Conservation (phyloP, 768 basidiomycete genomes). For the Paxillus rubicundulus region DNA sequence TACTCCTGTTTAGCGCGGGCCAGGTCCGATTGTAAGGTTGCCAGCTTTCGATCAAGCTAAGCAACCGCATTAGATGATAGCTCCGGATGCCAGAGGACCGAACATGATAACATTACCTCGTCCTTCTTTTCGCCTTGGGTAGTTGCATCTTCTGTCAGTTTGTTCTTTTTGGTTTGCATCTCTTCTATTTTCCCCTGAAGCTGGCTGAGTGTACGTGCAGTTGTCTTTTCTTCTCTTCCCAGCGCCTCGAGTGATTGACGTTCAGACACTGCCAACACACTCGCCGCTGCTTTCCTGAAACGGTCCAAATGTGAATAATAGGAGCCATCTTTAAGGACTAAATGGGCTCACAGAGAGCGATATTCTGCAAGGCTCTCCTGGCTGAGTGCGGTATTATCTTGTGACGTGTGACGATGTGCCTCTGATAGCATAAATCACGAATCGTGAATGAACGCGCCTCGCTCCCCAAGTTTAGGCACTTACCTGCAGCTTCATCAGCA, state of each 20-base stretch:
- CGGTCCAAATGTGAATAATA: constrained; percentile 3
- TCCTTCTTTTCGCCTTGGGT: constrained; percentile 49
- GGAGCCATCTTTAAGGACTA: background rate
- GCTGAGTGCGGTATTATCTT: constrained; percentile 73
- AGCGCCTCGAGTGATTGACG: constrained; percentile 83
- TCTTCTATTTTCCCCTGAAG: constrained; percentile 69
- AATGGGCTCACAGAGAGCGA: constrained; percentile 22
- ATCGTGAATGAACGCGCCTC: background rate
- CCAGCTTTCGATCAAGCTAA: constrained; percentile 59
- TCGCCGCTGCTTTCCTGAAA: constrained; percentile 74
- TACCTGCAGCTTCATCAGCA: constrained; percentile 80
- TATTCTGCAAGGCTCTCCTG: constrained; percentile 89
- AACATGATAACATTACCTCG: constrained; percentile 44
- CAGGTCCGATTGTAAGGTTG: constrained; percentile 58
- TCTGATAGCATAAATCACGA: constrained; percentile 42
- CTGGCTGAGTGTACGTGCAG: constrained; percentile 59
- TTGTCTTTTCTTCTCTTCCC: constrained; percentile 77
- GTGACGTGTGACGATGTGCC: constrained; percentile 68
- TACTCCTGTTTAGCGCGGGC: constrained; percentile 68
- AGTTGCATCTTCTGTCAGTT: constrained; percentile 53
- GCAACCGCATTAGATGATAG: background rate
- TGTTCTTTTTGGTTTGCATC: constrained; percentile 54
- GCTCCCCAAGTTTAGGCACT: constrained; percentile 12
- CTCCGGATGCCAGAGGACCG: background rate
- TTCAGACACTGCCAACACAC: constrained; percentile 78